Conservation (phyloP, 805 yeast species). For the Pichia kluyveri region DNA sequence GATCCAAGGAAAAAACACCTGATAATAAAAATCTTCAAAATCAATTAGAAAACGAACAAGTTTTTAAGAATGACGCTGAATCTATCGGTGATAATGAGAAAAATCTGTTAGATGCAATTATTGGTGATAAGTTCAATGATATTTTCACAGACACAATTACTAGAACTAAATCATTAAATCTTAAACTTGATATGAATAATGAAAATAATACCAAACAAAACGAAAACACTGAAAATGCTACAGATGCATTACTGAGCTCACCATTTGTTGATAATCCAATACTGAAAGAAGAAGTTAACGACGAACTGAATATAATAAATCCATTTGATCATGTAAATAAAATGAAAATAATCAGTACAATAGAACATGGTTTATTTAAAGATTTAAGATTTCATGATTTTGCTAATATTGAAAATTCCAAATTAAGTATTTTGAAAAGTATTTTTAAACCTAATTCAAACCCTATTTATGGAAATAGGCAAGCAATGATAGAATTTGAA, state of each 20-base stretch:
- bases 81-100: background rate
- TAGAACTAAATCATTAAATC: conserved; percentile 2
- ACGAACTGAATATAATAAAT: conserved; percentile 2
- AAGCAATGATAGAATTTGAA: conserved; percentile 36
- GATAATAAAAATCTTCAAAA: background rate
- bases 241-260: conserved; percentile 30
- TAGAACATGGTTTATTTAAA: conserved; percentile 1
- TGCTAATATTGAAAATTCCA: background rate
- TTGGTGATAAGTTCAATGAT: conserved; percentile 20
- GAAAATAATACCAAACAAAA: background rate
- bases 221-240: background rate
- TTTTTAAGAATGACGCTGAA: too few species aligned
- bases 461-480: conserved; percentile 23
- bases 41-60: background rate
- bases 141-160: conserved; percentile 44
- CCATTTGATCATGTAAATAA: conserved; percentile 32
- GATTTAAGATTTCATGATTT: conserved; percentile 23
- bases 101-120: conserved; percentile 9
- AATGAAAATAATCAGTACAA: background rate
- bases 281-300: background rate
- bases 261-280: conserved; percentile 34
- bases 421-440: conserved; percentile 11
- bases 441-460: conserved; percentile 14
- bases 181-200: background rate
- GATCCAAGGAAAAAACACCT: too few species aligned